Evolutionary conservation across 2,329 filamentous ascomycete genomes (phyloP), one percentile per base, ranked within the genome.

Genomic region (Endoconidiophora laricicola): DNA sequence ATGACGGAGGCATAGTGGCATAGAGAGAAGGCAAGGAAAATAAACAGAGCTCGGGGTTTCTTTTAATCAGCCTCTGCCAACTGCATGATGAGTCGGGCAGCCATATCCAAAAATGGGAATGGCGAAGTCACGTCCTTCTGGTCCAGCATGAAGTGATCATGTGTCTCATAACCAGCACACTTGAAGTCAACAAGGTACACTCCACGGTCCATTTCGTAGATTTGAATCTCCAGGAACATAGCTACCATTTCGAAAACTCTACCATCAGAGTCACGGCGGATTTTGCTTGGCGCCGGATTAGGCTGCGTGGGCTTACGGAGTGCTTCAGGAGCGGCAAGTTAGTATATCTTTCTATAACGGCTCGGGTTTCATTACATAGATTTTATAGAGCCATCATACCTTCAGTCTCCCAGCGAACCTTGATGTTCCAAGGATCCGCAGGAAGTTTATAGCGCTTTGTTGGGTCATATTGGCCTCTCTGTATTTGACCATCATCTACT

Each of bases 141-240:
- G 59, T 91, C 86, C 46, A 87, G 69, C 46, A 82, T 69, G 56
- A 81, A 78, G 45, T 90, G 81, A 50, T 91, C 71, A 10, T 70
- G 60, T 44, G 74, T 86, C 67, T 98, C 91, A 66, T 98, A 98
- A 18, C 91, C 91, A 12, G 91, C 88, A 63, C 90, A 96, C 63
- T 95, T 96, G 72, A 98, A 98, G 63, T 98, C 91, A 45, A 98
- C 91, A 55, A 98, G 81, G 64, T 90, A 96, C 56, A 91, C 90
- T 50, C 85, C 83, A 52, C 80, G 79, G 63, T 96, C 90, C 70
- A 96, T 87, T 61, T 87, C 83, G 65, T 95, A 95, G 47, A 95
- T 81, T 63, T 95, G 91, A 55, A 98, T 95, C 56, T 94, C 88
- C 62, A 98, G 79, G 61, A 94, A 91, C 60, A 96, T 83, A 61